phyloP scores from a whole-genome alignment of 495 filamentous ascomycete genomes.

The Daldinia grandis region DNA sequence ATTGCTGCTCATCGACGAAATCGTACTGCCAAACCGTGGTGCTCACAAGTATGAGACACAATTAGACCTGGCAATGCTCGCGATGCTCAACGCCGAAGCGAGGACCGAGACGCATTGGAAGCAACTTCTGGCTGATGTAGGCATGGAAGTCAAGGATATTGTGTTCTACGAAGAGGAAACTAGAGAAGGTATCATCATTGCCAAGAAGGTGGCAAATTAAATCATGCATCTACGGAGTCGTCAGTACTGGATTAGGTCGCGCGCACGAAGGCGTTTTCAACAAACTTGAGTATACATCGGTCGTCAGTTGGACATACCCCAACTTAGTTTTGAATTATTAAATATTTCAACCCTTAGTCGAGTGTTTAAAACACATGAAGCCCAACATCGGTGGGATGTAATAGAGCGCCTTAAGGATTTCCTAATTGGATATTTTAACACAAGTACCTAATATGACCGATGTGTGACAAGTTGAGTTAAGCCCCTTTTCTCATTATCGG shows the following conservation, averaged over 20 bases:
- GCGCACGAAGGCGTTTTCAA: neutral
- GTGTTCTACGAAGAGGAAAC: conserved; percentile 35
- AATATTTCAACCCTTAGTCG: too few species aligned
- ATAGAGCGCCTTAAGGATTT: too few species aligned
- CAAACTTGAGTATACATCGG: neutral
- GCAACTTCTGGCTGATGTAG: conserved; percentile 47
- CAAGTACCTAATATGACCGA: too few species aligned
- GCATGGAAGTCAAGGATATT: conserved; percentile 44
- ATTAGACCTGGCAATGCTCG: conserved; percentile 55
- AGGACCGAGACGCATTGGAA: conserved; percentile 54
- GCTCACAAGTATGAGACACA: conserved; percentile 39
- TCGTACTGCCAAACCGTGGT: conserved; percentile 51
- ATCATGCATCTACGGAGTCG: neutral
- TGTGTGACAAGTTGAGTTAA: too few species aligned
- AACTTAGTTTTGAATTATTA: neutral
- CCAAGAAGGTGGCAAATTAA: conserved; percentile 19
- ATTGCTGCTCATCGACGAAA: conserved; percentile 54
- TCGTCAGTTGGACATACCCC: neutral
- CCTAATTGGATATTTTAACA: too few species aligned
- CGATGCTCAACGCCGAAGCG: conserved; percentile 49
- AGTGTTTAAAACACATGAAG: too few species aligned
- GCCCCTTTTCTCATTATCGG: too few species aligned
- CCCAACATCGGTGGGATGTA: too few species aligned
- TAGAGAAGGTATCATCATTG: conserved; percentile 33
- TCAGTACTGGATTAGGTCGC: neutral